Base-by-base conservation (phyloP, 768 basidiomycete species). In the Trametes cinnabarina region DNA sequence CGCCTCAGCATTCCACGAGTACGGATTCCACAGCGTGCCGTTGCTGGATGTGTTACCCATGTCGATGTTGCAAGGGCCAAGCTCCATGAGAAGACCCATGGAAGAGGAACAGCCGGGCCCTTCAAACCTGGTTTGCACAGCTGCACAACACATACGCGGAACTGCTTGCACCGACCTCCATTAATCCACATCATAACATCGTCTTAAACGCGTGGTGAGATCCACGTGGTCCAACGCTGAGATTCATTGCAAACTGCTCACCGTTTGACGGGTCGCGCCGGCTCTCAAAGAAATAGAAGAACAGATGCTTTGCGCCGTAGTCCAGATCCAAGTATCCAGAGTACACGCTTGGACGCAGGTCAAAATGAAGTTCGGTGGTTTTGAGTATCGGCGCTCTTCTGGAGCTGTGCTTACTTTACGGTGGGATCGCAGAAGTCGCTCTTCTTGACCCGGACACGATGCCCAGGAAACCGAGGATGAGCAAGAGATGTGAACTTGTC, bases 171-270 rank as follows among this genome's bases (percentile, higher is more conserved):
- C 60, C 9, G 47, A 72, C 71, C 85, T 71, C 84, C 85, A 49
- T 86, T 86, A 41, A 85, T 85, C 84, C 85, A 86, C 82, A 87
- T 83, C 73, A 86, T 76, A 25, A 85, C 79, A 69, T 86, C 84
- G 65, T 86, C 86, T 77, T 43, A 8, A 44, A 28, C 26, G 8
- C 4, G 15, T 14, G 23, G 22, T 43, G 30, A 32, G 6, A 12
- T 32, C 30, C 34, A 34, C 8, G 34, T 34, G 34, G 14, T n/a
- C n/a, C n/a, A n/a, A n/a, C n/a, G n/a, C n/a, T n/a, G n/a, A n/a
- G n/a, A n/a, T n/a, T n/a, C 34, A 34, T 7, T 7, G 34, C 7
- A 34, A 7, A 34, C 7, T 14, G 14, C 37, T 39, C 17, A 78
- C 77, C 77, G 28, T 65, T 69, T 6, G 66, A 74, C 2, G 80